Evolutionary conservation across 495 filamentous ascomycete species (phyloP).

Genomic region (Neohortaea acidophila): DNA sequence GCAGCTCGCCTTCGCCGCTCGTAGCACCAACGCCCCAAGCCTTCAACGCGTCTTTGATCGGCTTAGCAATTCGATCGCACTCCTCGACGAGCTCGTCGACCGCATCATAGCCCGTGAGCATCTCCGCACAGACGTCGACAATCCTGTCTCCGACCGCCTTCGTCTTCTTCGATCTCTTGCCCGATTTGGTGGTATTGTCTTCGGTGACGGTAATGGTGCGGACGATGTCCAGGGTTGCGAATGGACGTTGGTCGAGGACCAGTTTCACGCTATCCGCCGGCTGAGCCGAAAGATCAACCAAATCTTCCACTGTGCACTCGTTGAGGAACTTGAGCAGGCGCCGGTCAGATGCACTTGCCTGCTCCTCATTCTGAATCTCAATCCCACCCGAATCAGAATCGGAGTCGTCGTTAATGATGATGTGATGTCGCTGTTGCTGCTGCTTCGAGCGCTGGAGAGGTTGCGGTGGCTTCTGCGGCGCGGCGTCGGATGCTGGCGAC

Average conservation of each 20-base stretch:
- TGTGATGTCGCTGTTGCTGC: too few relatives aligned
- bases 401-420: slow-evolving; percentile 30
- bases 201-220: slow-evolving; percentile 26
- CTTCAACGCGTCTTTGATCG: slow-evolving; percentile 52
- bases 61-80: slow-evolving; percentile 55
- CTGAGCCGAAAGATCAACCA: slow-evolving; percentile 62
- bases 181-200: slow-evolving; percentile 32
- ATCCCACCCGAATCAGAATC: slow-evolving; percentile 42
- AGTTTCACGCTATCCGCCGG: slow-evolving; percentile 48
- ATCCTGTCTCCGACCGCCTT: slow-evolving; percentile 53
- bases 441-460: neutral
- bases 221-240: slow-evolving; percentile 38
- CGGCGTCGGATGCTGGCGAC: slow-evolving; percentile 19
- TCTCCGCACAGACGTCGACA: slow-evolving; percentile 54
- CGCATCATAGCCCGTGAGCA: slow-evolving; percentile 59
- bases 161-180: slow-evolving; percentile 33
- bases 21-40: slow-evolving; percentile 57
- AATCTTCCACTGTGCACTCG: slow-evolving; percentile 49
- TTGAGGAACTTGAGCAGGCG: slow-evolving; percentile 74
- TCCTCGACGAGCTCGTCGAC: slow-evolving; percentile 61
- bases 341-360: slow-evolving; percentile 26
- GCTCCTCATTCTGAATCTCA: slow-evolving; percentile 25
- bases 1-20: slow-evolving; percentile 48
- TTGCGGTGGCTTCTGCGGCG: slow-evolving; percentile 9
- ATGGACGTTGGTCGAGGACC: slow-evolving; percentile 44